These are phyloP conservation scores for Physcomitrellopsis africana DNA, from an alignment of 225 moss, liverwort and hornwort genomes.

Conservation along the genomic window DNA sequence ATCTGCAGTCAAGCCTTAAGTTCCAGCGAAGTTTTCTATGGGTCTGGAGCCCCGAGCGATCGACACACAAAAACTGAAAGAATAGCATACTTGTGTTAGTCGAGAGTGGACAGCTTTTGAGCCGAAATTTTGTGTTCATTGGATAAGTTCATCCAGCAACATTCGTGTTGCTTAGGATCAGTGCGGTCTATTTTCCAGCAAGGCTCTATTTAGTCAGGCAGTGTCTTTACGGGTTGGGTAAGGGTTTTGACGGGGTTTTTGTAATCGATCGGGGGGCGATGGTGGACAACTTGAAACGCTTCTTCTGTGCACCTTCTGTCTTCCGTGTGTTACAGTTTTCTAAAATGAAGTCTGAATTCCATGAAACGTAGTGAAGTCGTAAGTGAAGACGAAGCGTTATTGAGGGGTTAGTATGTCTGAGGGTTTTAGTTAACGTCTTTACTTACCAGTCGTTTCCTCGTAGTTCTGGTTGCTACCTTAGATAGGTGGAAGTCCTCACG, in stretches of 20 bases:
- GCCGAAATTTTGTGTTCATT: background rate
- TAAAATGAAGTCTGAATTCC: background rate
- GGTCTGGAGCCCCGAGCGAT: too few relatives aligned
- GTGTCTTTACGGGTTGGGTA: conserved; percentile 34
- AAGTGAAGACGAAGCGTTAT: too few relatives aligned
- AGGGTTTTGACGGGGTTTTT: conserved; percentile 46
- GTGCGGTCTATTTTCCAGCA: background rate
- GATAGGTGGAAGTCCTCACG: too few relatives aligned
- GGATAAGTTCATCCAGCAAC: background rate
- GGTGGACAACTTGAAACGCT: conserved; percentile 36
- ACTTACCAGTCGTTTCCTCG: too few relatives aligned
- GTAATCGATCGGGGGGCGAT: conserved; percentile 36
- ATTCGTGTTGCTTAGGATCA: conserved; percentile 13
- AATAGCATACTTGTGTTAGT: too few relatives aligned
- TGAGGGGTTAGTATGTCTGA: too few relatives aligned
- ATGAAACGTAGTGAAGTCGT: too few relatives aligned
- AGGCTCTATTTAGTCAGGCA: conserved; percentile 16
- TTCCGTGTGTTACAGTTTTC: conserved; percentile 12
- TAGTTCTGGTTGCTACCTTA: too few relatives aligned
- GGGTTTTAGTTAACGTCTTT: too few relatives aligned
- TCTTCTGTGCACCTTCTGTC: conserved; percentile 31
- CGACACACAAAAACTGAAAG: too few relatives aligned
- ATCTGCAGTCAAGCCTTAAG: too few relatives aligned
- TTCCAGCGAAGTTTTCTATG: too few relatives aligned
- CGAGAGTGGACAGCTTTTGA: background rate